Conservation (phyloP, 176 grass and related monocot genomes). For the Avena sativa region DNA sequence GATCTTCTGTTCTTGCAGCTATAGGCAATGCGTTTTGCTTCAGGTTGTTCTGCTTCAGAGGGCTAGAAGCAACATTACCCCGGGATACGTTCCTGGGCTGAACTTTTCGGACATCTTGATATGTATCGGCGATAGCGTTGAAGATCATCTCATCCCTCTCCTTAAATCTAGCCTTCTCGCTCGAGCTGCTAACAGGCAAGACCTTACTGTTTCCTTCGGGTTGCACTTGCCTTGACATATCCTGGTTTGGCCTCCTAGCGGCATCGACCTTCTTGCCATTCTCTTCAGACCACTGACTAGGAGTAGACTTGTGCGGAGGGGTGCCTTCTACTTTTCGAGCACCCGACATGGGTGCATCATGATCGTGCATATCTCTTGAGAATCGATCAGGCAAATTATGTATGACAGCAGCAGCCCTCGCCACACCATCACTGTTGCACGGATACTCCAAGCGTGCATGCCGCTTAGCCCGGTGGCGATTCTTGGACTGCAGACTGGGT, state of each 20-base stretch:
- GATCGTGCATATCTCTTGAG: constrained; percentile 7
- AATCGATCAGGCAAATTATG: constrained; percentile 37
- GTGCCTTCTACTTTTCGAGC: not conserved
- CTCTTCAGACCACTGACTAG: constrained; percentile 41
- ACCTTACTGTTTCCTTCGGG: constrained; percentile 41
- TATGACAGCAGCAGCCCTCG: not conserved
- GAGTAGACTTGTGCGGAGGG: constrained; percentile 33
- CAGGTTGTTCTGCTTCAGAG: constrained; percentile 67
- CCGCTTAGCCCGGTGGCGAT: not conserved
- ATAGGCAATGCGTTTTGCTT: constrained; percentile 63
- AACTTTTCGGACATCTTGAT: constrained; percentile 38
- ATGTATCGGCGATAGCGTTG: constrained; percentile 22
- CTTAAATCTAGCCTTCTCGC: constrained; percentile 17
- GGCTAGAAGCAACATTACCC: constrained; percentile 35
- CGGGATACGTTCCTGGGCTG: constrained; percentile 8
- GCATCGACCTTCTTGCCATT: constrained; percentile 24
- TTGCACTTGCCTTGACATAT: constrained; percentile 39
- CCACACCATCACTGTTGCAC: not conserved
- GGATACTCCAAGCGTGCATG: constrained; percentile 44
- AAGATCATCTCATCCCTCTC: not conserved
- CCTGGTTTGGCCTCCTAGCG: constrained; percentile 39
- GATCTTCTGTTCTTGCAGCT: constrained; percentile 24
- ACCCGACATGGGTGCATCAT: constrained; percentile 9
- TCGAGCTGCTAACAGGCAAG: constrained; percentile 48
- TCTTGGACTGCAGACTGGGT: constrained; percentile 62